Evolutionary conservation across 257 asterid species (phyloP), one percentile per base, ranked within the genome.

Genomic region (Solanum chiquidenum): DNA sequence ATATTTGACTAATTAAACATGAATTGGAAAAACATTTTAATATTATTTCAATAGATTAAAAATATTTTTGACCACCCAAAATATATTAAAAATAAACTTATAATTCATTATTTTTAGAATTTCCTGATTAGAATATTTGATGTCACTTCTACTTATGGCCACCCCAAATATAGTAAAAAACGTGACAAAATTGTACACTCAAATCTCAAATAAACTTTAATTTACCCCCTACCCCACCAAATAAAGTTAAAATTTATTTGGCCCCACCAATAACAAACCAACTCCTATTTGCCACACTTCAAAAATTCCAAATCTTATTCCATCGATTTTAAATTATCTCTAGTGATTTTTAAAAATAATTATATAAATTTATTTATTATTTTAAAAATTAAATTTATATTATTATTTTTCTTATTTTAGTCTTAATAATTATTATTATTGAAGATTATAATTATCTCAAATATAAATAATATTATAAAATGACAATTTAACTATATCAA

Each of bases 161-260:
- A 76, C 83, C 38, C 85, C 9, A 79, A 79, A 79, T 79, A 46
- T 44, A 82, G 85, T 46, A 27, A 49, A 80, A 40, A 82, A 49
- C 85, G 69, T 82, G 85, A 82, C 7, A 82, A 82, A 82, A 49
- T 82, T 82, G 85, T 5, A 82, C 69, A 82, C 69, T 82, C 83
- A 21, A 35, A 74, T 74, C 69, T 44, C 7, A 44, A 71, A 82
- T 1, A 29, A 9, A 16, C 27, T 31, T 21, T 73, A 34, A 73
- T 73, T 80, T 46, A 5, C 38, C 64, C 35, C 34, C 35, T 55
- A 55, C 64, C 62, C 64, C 64, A 55, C 64, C n/a, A 55, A 55
- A 18, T 37, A 71, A 74, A 21, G 11, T 74, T 66, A 8, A 34
- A 34, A 14, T 35, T 71, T 1, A 31, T 7, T n/a, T 40, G 37